Conservation (phyloP, 306 rosid genomes). For the Crotalaria pallida region DNA sequence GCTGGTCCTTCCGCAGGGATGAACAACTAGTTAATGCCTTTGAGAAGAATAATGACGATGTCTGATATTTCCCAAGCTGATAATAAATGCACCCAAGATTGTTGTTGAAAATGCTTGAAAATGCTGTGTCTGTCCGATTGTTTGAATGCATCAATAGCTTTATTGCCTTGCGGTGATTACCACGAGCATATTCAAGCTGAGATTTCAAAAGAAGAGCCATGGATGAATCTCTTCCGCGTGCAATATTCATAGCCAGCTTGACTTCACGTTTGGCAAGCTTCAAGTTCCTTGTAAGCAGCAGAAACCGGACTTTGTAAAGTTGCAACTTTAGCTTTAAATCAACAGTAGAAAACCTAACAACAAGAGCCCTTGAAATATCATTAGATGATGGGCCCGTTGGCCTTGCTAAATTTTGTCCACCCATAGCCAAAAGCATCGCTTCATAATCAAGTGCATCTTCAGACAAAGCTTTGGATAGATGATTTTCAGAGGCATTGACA, state of each 20-base stretch:
- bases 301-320: conserved; percentile 87
- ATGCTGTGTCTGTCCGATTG: conserved; percentile 64
- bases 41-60: conserved; percentile 77
- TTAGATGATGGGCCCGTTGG: conserved; percentile 58
- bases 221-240: conserved; percentile 82
- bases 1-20: conserved; percentile 75
- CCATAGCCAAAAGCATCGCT: conserved; percentile 59
- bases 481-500: conserved; percentile 58
- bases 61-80: conserved; percentile 93
- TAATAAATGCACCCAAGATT: conserved; percentile 93
- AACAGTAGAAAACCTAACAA: conserved; percentile 61
- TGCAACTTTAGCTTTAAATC: conserved; percentile 91
- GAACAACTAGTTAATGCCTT: conserved; percentile 75
- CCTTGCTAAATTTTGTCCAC: conserved; percentile 57
- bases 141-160: conserved; percentile 89
- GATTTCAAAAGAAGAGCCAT: conserved; percentile 96
- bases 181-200: conserved; percentile 93
- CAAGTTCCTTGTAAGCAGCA: conserved; percentile 80
- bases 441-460: conserved; percentile 85
- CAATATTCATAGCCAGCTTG: conserved; percentile 90
- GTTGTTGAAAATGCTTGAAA: conserved; percentile 79
- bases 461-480: conserved; percentile 60
- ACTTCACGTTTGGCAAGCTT: conserved; percentile 96
- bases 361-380: conserved; percentile 60
- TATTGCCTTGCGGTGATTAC: conserved; percentile 93